Evolutionary conservation across 768 basidiomycete species (phyloP).

Genomic region (Tricholoma matsutake): DNA sequence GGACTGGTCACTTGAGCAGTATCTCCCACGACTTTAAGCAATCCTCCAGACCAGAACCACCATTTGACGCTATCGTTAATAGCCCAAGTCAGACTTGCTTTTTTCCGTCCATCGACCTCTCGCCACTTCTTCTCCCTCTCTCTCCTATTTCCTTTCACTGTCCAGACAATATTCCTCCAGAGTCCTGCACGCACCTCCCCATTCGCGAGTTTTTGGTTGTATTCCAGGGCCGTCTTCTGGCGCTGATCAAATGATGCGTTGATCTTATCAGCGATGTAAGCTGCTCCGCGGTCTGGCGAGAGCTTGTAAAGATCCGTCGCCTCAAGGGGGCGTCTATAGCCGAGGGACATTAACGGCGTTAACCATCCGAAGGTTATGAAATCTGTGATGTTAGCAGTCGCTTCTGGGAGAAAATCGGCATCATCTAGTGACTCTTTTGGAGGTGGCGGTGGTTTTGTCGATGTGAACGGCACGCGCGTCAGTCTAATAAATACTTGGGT

Average conservation of each 20-base stretch:
- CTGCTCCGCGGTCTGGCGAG: slow-evolving; percentile 57
- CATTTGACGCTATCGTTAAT: slow-evolving; percentile 77
- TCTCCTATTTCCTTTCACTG: slow-evolving; percentile 47
- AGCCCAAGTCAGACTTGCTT: slow-evolving; percentile 61
- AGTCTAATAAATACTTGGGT: slow-evolving; percentile 15
- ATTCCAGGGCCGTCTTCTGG: slow-evolving; percentile 53
- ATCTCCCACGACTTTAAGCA: slow-evolving; percentile 61
- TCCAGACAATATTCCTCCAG: slow-evolving; percentile 55
- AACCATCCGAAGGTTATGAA: slow-evolving; percentile 75
- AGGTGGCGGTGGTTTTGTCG: slow-evolving; percentile 36
- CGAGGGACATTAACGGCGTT: slow-evolving; percentile 64
- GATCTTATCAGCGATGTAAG: slow-evolving; percentile 59
- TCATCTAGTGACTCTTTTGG: slow-evolving; percentile 57
- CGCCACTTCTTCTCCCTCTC: slow-evolving; percentile 64
- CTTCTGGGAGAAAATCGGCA: slow-evolving; percentile 62
- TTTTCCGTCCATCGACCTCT: slow-evolving; percentile 56
- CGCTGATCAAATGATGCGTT: slow-evolving; percentile 61
- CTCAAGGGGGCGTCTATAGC: slow-evolving; percentile 79
- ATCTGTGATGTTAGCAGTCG: slow-evolving; percentile 55
- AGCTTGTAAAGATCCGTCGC: slow-evolving; percentile 80
- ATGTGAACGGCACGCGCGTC: slow-evolving; percentile 38
- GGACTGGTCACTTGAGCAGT: slow-evolving; percentile 72
- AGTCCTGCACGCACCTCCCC: slow-evolving; percentile 62
- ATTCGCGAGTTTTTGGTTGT: slow-evolving; percentile 64
- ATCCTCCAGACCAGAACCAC: slow-evolving; percentile 75